These are phyloP conservation scores for Ogataea saltuana DNA, from an alignment of 805 yeast species.

Conservation along the genomic window DNA sequence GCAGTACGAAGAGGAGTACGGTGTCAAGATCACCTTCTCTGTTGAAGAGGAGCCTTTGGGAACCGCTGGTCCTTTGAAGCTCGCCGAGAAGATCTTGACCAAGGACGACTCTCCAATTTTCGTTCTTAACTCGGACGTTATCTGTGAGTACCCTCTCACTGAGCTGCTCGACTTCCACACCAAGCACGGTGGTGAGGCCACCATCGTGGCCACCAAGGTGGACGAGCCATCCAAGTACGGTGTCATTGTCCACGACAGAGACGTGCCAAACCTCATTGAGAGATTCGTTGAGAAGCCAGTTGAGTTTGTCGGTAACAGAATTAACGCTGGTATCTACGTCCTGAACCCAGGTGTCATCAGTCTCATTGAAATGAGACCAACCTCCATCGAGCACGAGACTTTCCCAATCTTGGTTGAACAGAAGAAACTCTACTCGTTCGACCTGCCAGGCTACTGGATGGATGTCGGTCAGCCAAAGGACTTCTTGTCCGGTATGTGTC, in stretches of 20 bases:
- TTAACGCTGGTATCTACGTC: constrained; percentile 98
- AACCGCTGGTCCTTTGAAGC: constrained; percentile 98
- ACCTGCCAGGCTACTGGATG: constrained; percentile 99
- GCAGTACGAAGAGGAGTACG: constrained; percentile 92
- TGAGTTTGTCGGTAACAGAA: constrained; percentile 99
- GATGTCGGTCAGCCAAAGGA: constrained; percentile 99
- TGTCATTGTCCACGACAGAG: constrained; percentile 97
- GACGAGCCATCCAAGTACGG: constrained; percentile 99
- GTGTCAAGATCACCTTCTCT: constrained; percentile 92
- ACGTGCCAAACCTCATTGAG: constrained; percentile 93
- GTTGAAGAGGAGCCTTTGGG: constrained; percentile 99
- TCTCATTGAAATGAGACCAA: constrained; percentile 95
- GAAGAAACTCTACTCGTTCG: constrained; percentile 89
- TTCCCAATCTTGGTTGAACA: constrained; percentile 94
- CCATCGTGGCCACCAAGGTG: constrained; percentile 98
- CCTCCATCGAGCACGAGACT: constrained; percentile 99
- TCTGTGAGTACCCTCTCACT: constrained; percentile 96
- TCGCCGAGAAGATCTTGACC: constrained; percentile 90
- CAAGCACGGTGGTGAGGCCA: constrained; percentile 96
- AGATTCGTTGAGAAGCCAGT: constrained; percentile 99
- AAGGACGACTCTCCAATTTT: constrained; percentile 97
- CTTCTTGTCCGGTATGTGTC: constrained; percentile 92
- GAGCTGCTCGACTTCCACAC: constrained; percentile 92
- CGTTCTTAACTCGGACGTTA: constrained; percentile 96
- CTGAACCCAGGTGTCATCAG: constrained; percentile 97